phyloP scores from a whole-genome alignment of 768 basidiomycete genomes.

The Rubroboletus satanas region DNA sequence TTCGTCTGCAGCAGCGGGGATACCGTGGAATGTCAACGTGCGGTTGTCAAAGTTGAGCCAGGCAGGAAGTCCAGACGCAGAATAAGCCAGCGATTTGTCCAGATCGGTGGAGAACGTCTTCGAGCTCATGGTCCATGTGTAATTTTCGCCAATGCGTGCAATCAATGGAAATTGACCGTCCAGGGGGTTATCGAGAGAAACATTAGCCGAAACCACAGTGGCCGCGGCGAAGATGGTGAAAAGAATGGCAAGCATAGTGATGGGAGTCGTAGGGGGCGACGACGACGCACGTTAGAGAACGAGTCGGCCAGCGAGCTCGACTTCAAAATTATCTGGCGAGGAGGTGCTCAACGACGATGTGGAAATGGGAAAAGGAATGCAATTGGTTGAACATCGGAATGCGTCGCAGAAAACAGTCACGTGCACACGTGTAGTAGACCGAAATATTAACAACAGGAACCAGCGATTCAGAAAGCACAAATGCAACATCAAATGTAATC shows the following conservation, averaged over 20 bases:
- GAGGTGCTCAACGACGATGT: neutral
- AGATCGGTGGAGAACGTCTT: constrained; percentile 57
- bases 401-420: constrained; percentile 25
- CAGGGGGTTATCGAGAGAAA: constrained; percentile 56
- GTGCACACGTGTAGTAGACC: constrained; percentile 18
- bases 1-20: constrained; percentile 58
- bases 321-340: constrained; percentile 17
- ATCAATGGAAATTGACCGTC: constrained; percentile 74
- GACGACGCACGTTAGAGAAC: constrained; percentile 35
- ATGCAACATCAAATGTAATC: constrained; percentile 18
- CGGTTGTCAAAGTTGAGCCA: constrained; percentile 76
- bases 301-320: constrained; percentile 62
- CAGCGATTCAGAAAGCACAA: constrained; percentile 6
- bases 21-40: constrained; percentile 63
- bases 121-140: constrained; percentile 64
- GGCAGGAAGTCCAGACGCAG: constrained; percentile 53
- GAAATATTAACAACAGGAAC: constrained; percentile 7
- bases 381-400: constrained; percentile 12
- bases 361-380: constrained; percentile 8
- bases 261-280: constrained; percentile 47
- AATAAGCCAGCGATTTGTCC: constrained; percentile 46
- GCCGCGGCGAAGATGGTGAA: constrained; percentile 44
- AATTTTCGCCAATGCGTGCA: constrained; percentile 62
- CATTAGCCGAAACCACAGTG: constrained; percentile 40
- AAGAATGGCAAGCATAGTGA: constrained; percentile 64